A percentile compares a stretch with the other conserved stretches of the same genome.
These are phyloP conservation scores for Penicillium sp. DNA, from an alignment of 2,329 filamentous ascomycete genomes.

Conservation along the genomic window DNA sequence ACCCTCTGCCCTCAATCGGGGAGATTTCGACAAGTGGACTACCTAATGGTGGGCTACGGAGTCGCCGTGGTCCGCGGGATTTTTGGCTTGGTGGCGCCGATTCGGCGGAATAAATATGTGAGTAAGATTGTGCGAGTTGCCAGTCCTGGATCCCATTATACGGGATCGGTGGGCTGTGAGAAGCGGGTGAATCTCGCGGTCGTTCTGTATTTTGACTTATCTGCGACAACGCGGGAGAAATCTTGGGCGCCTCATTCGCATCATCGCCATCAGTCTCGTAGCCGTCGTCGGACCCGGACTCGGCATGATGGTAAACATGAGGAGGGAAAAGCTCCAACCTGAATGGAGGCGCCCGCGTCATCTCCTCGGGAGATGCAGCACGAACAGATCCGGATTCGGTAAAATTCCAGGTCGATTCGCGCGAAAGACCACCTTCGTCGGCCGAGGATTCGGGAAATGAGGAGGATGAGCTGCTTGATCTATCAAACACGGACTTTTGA, in stretches of 20 bases:
- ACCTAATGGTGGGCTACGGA: conserved; percentile 16
- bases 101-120: conserved; percentile 11
- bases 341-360: conserved; percentile 19
- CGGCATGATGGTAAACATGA: conserved; percentile 27
- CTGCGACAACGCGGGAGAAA: conserved; percentile 28
- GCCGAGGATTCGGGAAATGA: conserved; percentile 38
- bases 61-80: conserved; percentile 13
- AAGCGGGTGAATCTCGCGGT: conserved; percentile 17
- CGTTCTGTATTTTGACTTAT: conserved; percentile 27
- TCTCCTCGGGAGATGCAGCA: conserved; percentile 33
- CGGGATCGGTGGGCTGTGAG: conserved; percentile 19
- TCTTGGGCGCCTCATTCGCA: conserved; percentile 13
- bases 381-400: conserved; percentile 24
- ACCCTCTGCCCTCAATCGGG: conserved; percentile 26
- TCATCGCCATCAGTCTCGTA: conserved; percentile 32
- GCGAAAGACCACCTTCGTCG: conserved; percentile 29
- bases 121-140: conserved; percentile 26
- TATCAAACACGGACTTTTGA: conserved; percentile 43
- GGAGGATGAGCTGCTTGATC: conserved; percentile 42
- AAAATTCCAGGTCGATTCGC: conserved; percentile 29
- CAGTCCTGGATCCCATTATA: conserved; percentile 26
- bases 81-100: conserved; percentile 5
- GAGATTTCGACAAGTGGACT: conserved; percentile 24
- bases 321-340: conserved; percentile 30
- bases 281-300: conserved; percentile 25